Percentiles rank a stretch among this genome's conserved stretches.
These are phyloP conservation scores for Citrus inodora DNA, from an alignment of 345 rosid species.

Conservation along the genomic window DNA sequence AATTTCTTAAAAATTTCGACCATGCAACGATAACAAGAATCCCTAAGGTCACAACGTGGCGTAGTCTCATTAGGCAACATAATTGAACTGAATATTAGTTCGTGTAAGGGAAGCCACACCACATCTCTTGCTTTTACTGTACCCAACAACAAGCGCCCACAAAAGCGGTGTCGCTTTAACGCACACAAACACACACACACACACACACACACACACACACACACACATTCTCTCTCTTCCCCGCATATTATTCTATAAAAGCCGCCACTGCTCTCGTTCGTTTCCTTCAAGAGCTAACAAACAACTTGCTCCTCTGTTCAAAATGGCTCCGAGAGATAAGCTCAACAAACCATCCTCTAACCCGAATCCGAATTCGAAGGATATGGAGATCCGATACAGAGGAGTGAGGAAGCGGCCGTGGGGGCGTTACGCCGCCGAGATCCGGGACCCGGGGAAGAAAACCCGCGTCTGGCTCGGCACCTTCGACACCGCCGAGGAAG, in stretches of 20 bases:
- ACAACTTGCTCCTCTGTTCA: background rate
- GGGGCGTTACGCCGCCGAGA: constrained; percentile 98
- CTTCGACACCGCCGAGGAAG: constrained; percentile 83
- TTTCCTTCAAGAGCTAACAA: background rate
- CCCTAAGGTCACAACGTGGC: constrained; percentile 22
- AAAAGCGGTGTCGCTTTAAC: constrained; percentile 51
- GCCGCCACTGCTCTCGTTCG: background rate
- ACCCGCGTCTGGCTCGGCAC: constrained; percentile 97
- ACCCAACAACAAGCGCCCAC: constrained; percentile 42
- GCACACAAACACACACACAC: background rate
- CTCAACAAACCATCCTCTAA: constrained; percentile 12
- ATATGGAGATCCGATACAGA: constrained; percentile 67
- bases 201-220: no score
- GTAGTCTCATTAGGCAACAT: constrained; percentile 8
- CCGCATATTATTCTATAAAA: constrained; percentile 25
- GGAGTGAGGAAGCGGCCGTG: constrained; percentile 94
- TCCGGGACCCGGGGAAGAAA: constrained; percentile 89
- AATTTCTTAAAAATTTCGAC: background rate
- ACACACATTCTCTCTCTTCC: background rate
- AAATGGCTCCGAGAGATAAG: constrained; percentile 54
- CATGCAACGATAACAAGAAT: background rate
- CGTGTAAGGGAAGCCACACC: constrained; percentile 55
- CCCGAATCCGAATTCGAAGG: constrained; percentile 12
- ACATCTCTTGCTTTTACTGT: constrained; percentile 46
- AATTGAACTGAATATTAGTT: constrained; percentile 10